Conservation (phyloP, 345 rosid genomes). For the Eucalyptus cloeziana region DNA sequence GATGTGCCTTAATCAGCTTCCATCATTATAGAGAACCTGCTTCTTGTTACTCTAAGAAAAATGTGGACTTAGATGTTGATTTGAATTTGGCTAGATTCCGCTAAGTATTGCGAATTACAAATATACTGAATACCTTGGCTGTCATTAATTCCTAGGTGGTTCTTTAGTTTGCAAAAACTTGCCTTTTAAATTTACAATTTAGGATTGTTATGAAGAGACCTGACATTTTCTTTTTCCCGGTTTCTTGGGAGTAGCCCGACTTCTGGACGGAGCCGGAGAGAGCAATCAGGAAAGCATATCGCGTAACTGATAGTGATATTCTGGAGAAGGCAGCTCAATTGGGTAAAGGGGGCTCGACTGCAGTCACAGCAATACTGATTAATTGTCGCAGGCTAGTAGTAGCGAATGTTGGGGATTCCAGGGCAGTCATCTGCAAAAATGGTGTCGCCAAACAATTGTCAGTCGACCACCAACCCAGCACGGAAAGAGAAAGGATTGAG, state of each 20-base stretch:
- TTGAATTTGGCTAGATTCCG: background rate
- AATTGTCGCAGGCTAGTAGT: slow-evolving; percentile 63
- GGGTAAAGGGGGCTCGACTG: slow-evolving; percentile 93
- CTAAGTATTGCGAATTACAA: background rate
- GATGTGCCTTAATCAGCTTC: background rate
- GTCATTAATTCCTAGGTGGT: background rate
- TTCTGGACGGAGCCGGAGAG: slow-evolving; percentile 69
- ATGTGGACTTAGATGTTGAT: background rate
- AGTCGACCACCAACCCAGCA: slow-evolving; percentile 77
- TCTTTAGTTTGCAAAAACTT: background rate
- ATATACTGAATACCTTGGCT: background rate
- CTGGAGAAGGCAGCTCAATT: slow-evolving; percentile 57
- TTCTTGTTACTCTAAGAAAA: background rate
- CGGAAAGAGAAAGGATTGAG: slow-evolving; percentile 60
- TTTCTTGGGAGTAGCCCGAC: slow-evolving; percentile 29
- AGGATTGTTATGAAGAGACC: background rate
- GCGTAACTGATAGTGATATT: slow-evolving; percentile 47
- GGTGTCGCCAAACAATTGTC: slow-evolving; percentile 74
- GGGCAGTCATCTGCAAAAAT: slow-evolving; percentile 67
- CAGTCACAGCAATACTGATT: slow-evolving; percentile 80
- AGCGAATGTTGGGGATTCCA: slow-evolving; percentile 92
- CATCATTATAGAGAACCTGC: background rate
- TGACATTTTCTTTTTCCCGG: background rate
- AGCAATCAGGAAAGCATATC: slow-evolving; percentile 68
- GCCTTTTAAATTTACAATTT: background rate